Percentiles rank a stretch among this genome's conserved stretches.
Conservation (phyloP, 768 basidiomycete genomes). For the Multifurca ochricompacta region DNA sequence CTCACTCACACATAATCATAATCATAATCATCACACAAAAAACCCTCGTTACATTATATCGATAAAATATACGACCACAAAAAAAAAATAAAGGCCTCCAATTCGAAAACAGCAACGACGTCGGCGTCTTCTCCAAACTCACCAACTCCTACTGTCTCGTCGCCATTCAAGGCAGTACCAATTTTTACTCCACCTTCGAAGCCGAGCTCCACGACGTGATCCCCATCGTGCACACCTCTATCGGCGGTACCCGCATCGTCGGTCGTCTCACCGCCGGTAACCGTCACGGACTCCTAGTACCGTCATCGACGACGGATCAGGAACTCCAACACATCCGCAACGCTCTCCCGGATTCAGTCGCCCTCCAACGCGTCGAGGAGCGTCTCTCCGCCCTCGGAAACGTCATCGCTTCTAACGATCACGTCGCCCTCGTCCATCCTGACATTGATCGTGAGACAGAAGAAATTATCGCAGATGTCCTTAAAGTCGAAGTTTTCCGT, state of each 20-base stretch:
- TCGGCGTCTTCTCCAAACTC: conserved; percentile 95
- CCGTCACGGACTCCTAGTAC: conserved; percentile 94
- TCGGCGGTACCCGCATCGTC: conserved; percentile 89
- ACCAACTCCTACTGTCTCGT: conserved; percentile 97
- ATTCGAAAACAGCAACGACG: conserved; percentile 91
- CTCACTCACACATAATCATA: background rate
- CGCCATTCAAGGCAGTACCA: conserved; percentile 89
- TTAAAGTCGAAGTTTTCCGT: conserved; percentile 98
- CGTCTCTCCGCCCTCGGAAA: conserved; percentile 95
- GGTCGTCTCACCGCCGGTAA: conserved; percentile 96
- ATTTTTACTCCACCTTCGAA: conserved; percentile 98
- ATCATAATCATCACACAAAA: background rate
- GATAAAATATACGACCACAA: no score
- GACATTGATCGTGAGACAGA: conserved; percentile 98
- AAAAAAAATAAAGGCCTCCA: conserved; percentile 81
- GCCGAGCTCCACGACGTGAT: conserved; percentile 87
- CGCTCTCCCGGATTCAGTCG: conserved; percentile 85
- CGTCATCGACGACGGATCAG: conserved; percentile 92
- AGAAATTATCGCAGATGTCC: conserved; percentile 98
- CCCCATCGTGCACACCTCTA: conserved; percentile 93
- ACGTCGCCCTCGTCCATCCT: conserved; percentile 97
- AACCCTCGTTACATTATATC: no score
- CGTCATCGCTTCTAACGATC: conserved; percentile 97
- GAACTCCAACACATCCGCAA: conserved; percentile 98
- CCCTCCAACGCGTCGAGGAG: conserved; percentile 95